These are phyloP conservation scores for Pochonia chlamydosporia DNA, from an alignment of 2,329 filamentous ascomycete species.

Conservation along the genomic window DNA sequence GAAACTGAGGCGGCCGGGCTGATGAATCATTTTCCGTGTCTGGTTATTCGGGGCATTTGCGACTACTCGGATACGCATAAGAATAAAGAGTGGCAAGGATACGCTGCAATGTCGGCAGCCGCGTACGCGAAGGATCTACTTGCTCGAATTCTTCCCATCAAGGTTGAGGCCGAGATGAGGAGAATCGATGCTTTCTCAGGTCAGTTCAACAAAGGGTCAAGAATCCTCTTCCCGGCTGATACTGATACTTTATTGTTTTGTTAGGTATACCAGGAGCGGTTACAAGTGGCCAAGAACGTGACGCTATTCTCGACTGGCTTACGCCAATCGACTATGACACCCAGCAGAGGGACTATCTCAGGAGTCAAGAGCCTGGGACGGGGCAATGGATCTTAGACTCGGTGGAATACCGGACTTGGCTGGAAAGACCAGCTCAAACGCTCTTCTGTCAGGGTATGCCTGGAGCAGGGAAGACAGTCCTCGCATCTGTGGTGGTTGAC, in stretches of 20 bases:
- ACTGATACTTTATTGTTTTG: not conserved
- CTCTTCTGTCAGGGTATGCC: not conserved
- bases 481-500: not conserved
- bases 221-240: no score
- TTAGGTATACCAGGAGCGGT: not conserved
- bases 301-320: not conserved
- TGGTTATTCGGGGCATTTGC: not conserved
- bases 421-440: not conserved
- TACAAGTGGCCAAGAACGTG: not conserved
- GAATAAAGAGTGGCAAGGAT: not conserved
- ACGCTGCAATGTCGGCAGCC: not conserved
- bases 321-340: not conserved
- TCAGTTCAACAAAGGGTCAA: not conserved
- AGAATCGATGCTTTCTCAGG: slow-evolving; percentile 7
- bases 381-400: not conserved
- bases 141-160: slow-evolving; percentile 8
- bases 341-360: not conserved
- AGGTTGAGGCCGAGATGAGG: slow-evolving; percentile 9
- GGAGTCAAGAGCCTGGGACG: not conserved
- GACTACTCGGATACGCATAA: not conserved
- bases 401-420: not conserved
- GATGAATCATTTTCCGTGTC: not conserved
- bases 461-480: not conserved
- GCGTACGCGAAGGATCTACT: slow-evolving; percentile 8
- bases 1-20: not conserved